Evolutionary conservation across 495 filamentous ascomycete species (phyloP).

Genomic region (Daldinia caldariorum): DNA sequence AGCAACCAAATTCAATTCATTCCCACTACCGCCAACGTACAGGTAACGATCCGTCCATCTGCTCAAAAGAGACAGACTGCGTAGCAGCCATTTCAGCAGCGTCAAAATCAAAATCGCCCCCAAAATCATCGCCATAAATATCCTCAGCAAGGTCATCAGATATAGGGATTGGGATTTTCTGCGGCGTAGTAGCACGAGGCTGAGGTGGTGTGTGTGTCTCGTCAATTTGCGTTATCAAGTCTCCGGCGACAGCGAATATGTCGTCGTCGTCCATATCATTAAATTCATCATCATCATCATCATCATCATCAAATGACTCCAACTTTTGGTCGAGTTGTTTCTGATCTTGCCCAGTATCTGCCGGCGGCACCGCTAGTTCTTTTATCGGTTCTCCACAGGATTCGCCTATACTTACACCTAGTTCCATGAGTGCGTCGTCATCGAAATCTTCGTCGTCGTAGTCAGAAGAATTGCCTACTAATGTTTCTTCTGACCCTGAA

Average conservation of each 20-base stretch:
- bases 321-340: conserved; percentile 21
- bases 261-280: conserved; percentile 73
- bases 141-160: conserved; percentile 45
- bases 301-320: conserved; percentile 51
- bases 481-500: conserved; percentile 24
- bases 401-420: conserved; percentile 58
- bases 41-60: conserved; percentile 42
- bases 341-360: conserved; percentile 24
- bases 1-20: conserved; percentile 49
- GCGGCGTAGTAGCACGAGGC: conserved; percentile 11
- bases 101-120: conserved; percentile 75
- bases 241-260: conserved; percentile 66
- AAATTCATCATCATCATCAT: conserved; percentile 64
- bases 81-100: conserved; percentile 68
- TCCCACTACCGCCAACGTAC: conserved; percentile 61
- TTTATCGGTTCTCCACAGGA: conserved; percentile 43
- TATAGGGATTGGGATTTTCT: conserved; percentile 5
- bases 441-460: conserved; percentile 61
- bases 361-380: conserved; percentile 4
- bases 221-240: conserved; percentile 64
- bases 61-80: conserved; percentile 49
- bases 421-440: conserved; percentile 62
- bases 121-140: conserved; percentile 69
- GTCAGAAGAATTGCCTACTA: conserved; percentile 54
- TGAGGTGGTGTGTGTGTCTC: conserved; percentile 24